A percentile compares a stretch with the other conserved stretches of the same genome.
phyloP scores from a whole-genome alignment of 257 asterid genomes.

The Mentha longifolia region DNA sequence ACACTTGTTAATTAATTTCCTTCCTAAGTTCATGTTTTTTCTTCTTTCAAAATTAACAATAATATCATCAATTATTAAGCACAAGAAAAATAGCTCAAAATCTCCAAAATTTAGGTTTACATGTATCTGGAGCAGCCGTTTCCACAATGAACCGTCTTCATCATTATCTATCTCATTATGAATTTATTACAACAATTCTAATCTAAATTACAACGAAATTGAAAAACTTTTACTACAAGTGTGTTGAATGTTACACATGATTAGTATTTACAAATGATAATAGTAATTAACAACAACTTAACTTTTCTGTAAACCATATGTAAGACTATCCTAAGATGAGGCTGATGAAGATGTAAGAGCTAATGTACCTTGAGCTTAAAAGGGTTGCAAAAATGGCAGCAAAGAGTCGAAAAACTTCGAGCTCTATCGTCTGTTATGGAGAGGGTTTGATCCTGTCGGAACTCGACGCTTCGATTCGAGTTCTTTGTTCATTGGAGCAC shows the following conservation, averaged over 20 bases:
- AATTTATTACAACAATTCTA: not conserved
- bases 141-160: constrained; percentile 10
- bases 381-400: constrained; percentile 27
- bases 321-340: constrained; percentile 14
- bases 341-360: constrained; percentile 10
- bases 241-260: constrained; percentile 12
- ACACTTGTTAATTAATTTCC: too few relatives aligned
- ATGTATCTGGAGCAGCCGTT: not conserved
- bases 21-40: too few relatives aligned
- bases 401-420: not conserved
- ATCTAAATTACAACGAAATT: not conserved
- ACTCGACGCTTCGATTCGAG: constrained; percentile 53
- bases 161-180: not conserved
- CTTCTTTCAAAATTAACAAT: too few relatives aligned
- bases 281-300: constrained; percentile 9
- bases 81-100: not conserved
- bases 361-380: constrained; percentile 21
- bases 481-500: constrained; percentile 33
- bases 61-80: not conserved
- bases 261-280: not conserved
- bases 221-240: constrained; percentile 12
- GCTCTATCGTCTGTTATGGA: constrained; percentile 55
- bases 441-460: constrained; percentile 71
- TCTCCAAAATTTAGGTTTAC: constrained; percentile 5
- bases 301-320: constrained; percentile 18